Conservation (phyloP, 1,284 basidiomycete genomes). For the Fomitopsis palustris region DNA sequence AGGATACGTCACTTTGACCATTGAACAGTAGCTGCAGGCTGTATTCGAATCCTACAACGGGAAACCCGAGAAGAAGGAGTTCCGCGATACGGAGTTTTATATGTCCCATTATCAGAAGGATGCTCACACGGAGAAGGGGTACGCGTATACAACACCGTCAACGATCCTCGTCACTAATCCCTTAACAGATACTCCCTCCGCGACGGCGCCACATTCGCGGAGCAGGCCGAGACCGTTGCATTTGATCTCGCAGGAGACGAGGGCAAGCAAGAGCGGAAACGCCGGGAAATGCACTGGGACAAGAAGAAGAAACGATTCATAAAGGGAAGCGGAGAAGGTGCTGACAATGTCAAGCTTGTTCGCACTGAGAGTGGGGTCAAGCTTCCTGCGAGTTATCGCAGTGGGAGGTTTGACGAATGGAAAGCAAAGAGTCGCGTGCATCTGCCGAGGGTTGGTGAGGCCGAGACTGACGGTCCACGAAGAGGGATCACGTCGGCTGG, state of each 20-base stretch:
- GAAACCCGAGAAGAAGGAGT: constrained; percentile 46
- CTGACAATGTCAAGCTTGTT: constrained; percentile 95
- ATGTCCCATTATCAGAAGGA: constrained; percentile 90
- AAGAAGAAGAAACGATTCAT: constrained; percentile 97
- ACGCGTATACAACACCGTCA: constrained; percentile 20
- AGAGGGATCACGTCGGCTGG: constrained; percentile 33
- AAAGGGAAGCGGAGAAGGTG: constrained; percentile 78
- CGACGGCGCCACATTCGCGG: constrained; percentile 83
- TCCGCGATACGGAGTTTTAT: constrained; percentile 85
- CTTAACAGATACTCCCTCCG: constrained; percentile 74
- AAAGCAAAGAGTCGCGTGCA: constrained; percentile 70
- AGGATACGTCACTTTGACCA: not conserved
- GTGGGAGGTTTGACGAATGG: constrained; percentile 96
- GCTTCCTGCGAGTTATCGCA: constrained; percentile 92
- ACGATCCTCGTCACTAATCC: constrained; percentile 3
- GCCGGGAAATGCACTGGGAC: constrained; percentile 82
- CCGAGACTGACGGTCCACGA: constrained; percentile 47
- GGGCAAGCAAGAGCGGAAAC: constrained; percentile 57
- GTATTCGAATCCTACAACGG: constrained; percentile 66
- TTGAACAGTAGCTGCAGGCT: constrained; percentile 40
- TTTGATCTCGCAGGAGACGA: constrained; percentile 90
- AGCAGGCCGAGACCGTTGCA: constrained; percentile 77
- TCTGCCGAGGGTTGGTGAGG: constrained; percentile 82
- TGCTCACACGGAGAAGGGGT: constrained; percentile 88
- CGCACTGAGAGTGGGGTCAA: constrained; percentile 90